phyloP scores from a whole-genome alignment of 768 basidiomycete genomes.

The Naganishia vaughanmartiniae region DNA sequence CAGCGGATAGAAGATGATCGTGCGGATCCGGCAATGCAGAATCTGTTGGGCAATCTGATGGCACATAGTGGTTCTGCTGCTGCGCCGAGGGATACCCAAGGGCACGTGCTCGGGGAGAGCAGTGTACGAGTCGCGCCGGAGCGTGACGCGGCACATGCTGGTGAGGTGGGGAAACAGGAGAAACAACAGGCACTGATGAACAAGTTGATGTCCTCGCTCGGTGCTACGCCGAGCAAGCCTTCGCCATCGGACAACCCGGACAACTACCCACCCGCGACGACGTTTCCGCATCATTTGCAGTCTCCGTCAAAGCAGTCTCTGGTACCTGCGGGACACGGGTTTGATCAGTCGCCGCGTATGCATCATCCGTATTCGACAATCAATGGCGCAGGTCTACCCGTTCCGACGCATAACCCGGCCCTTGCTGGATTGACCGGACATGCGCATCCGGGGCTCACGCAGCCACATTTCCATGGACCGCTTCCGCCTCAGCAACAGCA shows the following conservation, averaged over 20 bases:
- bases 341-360: background rate
- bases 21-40: slow-evolving; percentile 24
- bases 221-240: background rate
- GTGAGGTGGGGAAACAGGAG: background rate
- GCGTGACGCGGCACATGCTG: no score
- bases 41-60: slow-evolving; percentile 14
- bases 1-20: background rate
- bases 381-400: slow-evolving; percentile 1
- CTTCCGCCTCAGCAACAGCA: background rate
- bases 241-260: background rate
- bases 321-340: background rate
- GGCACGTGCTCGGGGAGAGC: background rate
- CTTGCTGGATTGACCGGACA: background rate
- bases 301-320: background rate
- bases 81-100: background rate
- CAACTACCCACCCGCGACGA: background rate
- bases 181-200: slow-evolving; percentile 17
- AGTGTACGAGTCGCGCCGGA: no score
- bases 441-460: background rate
- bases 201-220: slow-evolving; percentile 16
- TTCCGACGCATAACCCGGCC: slow-evolving; percentile 14
- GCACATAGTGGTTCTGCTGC: background rate
- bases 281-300: background rate
- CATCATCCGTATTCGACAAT: slow-evolving; percentile 12
- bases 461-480: slow-evolving; percentile 1